Conservation (phyloP, 371 early-diverging fungal genomes). For the Mucor plumbeus region DNA sequence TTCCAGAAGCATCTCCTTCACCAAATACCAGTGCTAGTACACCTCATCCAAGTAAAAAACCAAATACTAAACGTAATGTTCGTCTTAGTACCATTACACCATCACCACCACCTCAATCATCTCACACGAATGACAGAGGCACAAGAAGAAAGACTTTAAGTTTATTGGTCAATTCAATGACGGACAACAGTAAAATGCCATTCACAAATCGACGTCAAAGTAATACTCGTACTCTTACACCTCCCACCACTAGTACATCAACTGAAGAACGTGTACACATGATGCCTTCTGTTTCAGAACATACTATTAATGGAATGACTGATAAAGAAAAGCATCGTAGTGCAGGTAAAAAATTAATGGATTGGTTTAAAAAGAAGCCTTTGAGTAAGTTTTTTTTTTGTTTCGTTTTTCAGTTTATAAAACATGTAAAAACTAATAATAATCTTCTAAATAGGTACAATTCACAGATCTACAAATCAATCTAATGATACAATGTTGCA, state of each 20-base stretch:
- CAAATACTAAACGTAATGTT: conserved; percentile 15
- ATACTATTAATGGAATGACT: conserved; percentile 24
- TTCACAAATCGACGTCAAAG: conserved; percentile 25
- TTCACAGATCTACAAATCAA: conserved; percentile 20
- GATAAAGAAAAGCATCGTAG: conserved; percentile 49
- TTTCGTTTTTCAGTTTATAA: background rate
- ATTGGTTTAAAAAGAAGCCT: conserved; percentile 74
- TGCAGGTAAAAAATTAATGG: conserved; percentile 72
- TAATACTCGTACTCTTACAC: background rate
- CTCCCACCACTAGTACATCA: background rate
- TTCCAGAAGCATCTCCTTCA: conserved; percentile 3
- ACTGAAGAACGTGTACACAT: conserved; percentile 17
- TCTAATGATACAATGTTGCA: conserved; percentile 10
- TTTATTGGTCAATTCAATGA: conserved; percentile 54
- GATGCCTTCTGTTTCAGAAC: conserved; percentile 45
- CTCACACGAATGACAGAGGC: conserved; percentile 42
- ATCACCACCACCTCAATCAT: conserved; percentile 23
- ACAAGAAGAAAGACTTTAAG: conserved; percentile 63
- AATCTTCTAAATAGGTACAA: conserved; percentile 12
- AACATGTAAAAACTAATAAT: background rate
- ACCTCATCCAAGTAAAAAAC: conserved; percentile 23
- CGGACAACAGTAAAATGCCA: conserved; percentile 31
- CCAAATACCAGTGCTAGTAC: conserved; percentile 30
- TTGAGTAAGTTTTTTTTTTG: conserved; percentile 43
- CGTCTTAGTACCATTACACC: conserved; percentile 23